Base-by-base conservation (phyloP, 1,139 yeast genomes). In the Scheffersomyces parashehatae region DNA sequence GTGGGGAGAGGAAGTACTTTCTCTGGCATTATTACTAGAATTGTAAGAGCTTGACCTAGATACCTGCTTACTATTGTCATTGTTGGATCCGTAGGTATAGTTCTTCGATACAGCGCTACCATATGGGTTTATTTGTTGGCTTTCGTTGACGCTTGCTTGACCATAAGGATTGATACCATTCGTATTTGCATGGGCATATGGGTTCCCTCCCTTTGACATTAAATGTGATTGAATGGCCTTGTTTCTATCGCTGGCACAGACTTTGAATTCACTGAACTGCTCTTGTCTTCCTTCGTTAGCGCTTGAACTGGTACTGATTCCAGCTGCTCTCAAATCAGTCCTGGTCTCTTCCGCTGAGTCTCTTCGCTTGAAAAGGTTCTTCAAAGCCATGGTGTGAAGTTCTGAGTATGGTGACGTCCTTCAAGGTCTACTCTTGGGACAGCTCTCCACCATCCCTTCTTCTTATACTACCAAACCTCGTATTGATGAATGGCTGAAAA, bases 241-340 rank as follows among this genome's bases (percentile, higher is more conserved):
- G 13, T 10, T 13, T 13, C 43, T 46, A 36, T 51, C 48, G 41
- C 67, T 68, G 32, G 76, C 75, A 50, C 75, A 82, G 44, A 73
- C 71, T 36, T 74, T 75, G 58, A 84, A 85, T 3, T 89, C 89
- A 9, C 83, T 79, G 60, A 85, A 85, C 54, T 81, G 81, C 53
- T 75, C 81, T 51, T 70, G 74, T 53, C 77, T 71, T 45, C 54
- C 20, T 55, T 48, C 31, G 55, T 55, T 30, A 48, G 56, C 55
- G 24, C 45, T 42, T 6, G 64, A 57, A 54, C 67, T 81, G 38
- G 82, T 76, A 9, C 79, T 55, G 36, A 84, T 73, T 4, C 89
- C 89, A 29, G 75, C 63, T 31, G 70, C 70, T 50, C 71, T 69
- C 57, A 85, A 65, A 35, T 73, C 70, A 16, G 79, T 79, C 39